Percentiles rank a stretch among this genome's conserved stretches.
Conservation (phyloP, 2,329 filamentous ascomycete species). For the Ophiostoma montium region DNA sequence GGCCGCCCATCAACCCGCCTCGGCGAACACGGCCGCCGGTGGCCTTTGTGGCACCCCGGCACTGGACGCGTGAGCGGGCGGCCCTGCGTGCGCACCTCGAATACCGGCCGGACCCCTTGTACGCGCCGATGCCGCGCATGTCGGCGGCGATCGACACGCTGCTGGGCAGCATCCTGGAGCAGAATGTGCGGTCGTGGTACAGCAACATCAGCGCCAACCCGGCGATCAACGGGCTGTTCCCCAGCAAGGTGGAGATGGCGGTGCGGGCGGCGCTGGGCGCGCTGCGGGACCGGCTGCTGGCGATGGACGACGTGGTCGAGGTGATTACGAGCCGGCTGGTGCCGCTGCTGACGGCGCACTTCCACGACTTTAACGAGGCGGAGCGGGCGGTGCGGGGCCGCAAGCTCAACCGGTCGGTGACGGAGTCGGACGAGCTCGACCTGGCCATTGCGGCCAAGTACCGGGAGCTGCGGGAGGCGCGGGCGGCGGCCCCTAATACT, state of each 20-base stretch:
- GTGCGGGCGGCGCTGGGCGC: conserved; percentile 59
- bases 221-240: conserved; percentile 35
- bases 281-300: conserved; percentile 56
- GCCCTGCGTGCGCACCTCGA: conserved; percentile 45
- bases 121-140: conserved; percentile 60
- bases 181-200: conserved; percentile 88
- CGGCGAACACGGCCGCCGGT: conserved; percentile 1
- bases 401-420: conserved; percentile 77
- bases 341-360: conserved; percentile 75
- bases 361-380: conserved; percentile 82
- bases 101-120: conserved; percentile 57
- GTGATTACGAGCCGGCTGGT: conserved; percentile 69
- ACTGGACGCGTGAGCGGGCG: conserved; percentile 58
- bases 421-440: conserved; percentile 92
- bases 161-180: conserved; percentile 60
- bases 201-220: conserved; percentile 54
- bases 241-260: conserved; percentile 72
- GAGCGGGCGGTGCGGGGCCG: conserved; percentile 76
- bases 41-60: conserved; percentile 44
- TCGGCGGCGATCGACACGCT: conserved; percentile 69
- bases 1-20: not conserved
- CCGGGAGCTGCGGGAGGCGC: conserved; percentile 34
- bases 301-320: conserved; percentile 79
- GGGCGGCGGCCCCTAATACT: not conserved
- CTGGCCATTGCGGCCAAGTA: conserved; percentile 93